Evolutionary conservation across 805 yeast species (phyloP).

Genomic region (Saccharomyces eubayanus): DNA sequence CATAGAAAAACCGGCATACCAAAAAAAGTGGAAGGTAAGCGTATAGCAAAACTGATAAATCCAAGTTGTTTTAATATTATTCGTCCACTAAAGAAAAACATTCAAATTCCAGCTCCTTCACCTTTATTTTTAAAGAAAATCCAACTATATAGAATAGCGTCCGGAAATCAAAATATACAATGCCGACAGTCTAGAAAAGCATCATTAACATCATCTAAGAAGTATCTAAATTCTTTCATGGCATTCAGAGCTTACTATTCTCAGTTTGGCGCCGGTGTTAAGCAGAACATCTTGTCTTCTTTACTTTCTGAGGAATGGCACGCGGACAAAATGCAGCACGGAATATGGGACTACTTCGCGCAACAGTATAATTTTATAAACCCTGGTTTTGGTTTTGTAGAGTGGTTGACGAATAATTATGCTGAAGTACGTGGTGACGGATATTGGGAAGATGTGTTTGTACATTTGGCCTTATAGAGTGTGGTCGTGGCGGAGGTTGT

Average conservation of each 20-base stretch:
- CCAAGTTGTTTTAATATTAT: neutral
- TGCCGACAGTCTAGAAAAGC: neutral
- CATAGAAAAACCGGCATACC: neutral
- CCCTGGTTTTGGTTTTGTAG: slow-evolving; percentile 30
- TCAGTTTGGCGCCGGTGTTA: slow-evolving; percentile 17
- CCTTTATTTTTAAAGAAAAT: slow-evolving; percentile 4
- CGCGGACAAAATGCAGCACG: slow-evolving; percentile 9
- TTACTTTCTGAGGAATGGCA: slow-evolving; percentile 19
- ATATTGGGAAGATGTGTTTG: neutral
- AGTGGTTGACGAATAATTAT: slow-evolving; percentile 34
- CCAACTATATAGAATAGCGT: neutral
- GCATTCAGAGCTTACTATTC: slow-evolving; percentile 24
- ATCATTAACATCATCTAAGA: neutral
- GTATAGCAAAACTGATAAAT: neutral
- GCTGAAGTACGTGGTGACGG: neutral
- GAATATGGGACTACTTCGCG: slow-evolving; percentile 15
- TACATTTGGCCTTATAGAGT: neutral
- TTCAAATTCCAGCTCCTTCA: slow-evolving; percentile 13
- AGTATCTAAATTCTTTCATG: slow-evolving; percentile 18
- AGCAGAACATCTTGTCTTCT: slow-evolving; percentile 16
- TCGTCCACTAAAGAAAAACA: neutral
- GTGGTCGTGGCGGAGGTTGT: neutral
- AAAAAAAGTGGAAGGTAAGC: neutral
- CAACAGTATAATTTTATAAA: slow-evolving; percentile 24
- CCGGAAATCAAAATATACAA: neutral